A percentile compares a stretch with the other conserved stretches of the same genome.
phyloP scores from a whole-genome alignment of 2,329 filamentous ascomycete genomes.

The Penicillium sp. region DNA sequence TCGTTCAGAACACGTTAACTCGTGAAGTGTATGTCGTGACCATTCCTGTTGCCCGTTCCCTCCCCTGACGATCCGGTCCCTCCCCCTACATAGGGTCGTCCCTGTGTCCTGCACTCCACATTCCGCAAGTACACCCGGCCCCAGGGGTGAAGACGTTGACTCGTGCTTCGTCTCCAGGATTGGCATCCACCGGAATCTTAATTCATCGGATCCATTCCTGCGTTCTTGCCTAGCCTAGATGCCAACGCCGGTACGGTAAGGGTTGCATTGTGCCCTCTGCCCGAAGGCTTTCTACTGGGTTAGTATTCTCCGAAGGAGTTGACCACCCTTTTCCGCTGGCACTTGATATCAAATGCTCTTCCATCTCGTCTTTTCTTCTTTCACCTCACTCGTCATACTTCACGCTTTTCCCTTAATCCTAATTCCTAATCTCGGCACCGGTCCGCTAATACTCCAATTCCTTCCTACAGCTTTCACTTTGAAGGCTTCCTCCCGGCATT shows the following conservation, averaged over 20 bases:
- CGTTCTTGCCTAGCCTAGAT: constrained; percentile 42
- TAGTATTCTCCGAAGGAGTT: constrained; percentile 34
- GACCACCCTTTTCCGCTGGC: constrained; percentile 16
- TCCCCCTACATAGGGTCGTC: constrained; percentile 41
- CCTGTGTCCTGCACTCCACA: constrained; percentile 39
- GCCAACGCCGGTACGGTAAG: constrained; percentile 46
- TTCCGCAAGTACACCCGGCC: constrained; percentile 36
- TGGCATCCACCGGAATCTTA: constrained; percentile 36
- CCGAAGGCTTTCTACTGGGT: constrained; percentile 43
- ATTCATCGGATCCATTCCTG: constrained; percentile 43
- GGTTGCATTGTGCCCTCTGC: constrained; percentile 42
- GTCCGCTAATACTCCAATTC: constrained; percentile 31
- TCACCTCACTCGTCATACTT: constrained; percentile 4
- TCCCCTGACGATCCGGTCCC: constrained; percentile 38
- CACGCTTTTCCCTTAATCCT: constrained; percentile 16
- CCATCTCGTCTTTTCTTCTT: constrained; percentile 4
- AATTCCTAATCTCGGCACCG: constrained; percentile 18
- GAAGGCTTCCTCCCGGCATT: constrained; percentile 30
- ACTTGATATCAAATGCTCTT: constrained; percentile 15
- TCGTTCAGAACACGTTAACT: constrained; percentile 27
- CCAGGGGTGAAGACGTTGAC: constrained; percentile 48
- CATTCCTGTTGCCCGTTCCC: constrained; percentile 30
- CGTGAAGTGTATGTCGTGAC: constrained; percentile 35
- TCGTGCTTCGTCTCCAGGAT: constrained; percentile 44
- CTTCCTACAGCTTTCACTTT: constrained; percentile 32